Evolutionary conservation across 805 yeast species (phyloP).

Genomic region (Saccharomycopsis javanensis): DNA sequence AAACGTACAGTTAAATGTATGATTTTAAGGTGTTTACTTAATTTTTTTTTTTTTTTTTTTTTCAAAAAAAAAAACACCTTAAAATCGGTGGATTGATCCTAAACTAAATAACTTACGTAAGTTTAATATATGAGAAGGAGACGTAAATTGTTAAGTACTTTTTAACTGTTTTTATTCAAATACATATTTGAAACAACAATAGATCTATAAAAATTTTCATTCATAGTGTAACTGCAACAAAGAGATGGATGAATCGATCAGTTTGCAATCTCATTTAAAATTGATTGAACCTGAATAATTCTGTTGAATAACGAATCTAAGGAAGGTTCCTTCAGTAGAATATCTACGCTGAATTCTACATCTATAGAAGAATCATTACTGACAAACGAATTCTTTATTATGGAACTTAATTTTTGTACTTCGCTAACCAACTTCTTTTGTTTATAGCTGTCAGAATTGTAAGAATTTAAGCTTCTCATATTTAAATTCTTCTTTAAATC

Average conservation of each 20-base stretch:
- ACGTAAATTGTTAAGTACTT: no score
- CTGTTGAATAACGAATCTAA: conserved; percentile 27
- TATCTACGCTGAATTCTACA: conserved; percentile 30
- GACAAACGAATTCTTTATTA: conserved; percentile 28
- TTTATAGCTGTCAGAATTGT: conserved; percentile 16
- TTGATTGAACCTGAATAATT: conserved; percentile 29
- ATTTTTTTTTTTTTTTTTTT: no score
- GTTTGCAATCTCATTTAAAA: conserved; percentile 29
- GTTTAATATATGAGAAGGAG: no score
- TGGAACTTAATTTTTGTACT: conserved; percentile 13
- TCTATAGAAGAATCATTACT: conserved; percentile 17
- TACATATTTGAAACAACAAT: no score
- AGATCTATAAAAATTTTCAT: neutral
- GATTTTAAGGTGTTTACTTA: no score
- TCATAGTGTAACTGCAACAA: no score
- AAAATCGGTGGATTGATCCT: no score
- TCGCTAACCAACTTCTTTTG: conserved; percentile 8
- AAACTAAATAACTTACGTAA: no score
- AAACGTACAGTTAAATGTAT: no score
- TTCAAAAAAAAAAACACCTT: no score
- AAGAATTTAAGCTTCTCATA: conserved; percentile 14
- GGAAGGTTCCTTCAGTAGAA: conserved; percentile 29
- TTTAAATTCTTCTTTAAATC: conserved; percentile 14
- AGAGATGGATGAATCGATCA: neutral
- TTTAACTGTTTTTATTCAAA: no score